Conservation (phyloP, 805 yeast species). For the Starmerella davenportii region DNA sequence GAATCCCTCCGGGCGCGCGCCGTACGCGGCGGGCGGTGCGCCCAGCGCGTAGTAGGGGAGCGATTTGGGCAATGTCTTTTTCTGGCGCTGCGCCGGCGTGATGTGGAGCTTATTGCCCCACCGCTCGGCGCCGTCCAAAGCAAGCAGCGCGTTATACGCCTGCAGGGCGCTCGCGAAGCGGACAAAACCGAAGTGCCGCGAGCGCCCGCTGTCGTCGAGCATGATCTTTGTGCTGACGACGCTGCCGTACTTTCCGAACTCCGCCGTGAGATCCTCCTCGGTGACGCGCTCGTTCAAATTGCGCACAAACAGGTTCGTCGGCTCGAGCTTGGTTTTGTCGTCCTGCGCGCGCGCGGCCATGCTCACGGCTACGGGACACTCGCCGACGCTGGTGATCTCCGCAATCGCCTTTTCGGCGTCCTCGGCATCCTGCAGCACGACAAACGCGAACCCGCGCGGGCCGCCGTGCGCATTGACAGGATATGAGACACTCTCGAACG, state of each 20-base stretch:
- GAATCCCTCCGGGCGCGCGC: background rate
- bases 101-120: conserved; percentile 39
- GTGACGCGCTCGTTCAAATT: conserved; percentile 38
- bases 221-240: conserved; percentile 39
- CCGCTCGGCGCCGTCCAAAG: conserved; percentile 38
- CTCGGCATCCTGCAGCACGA: conserved; percentile 29
- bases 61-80: conserved; percentile 1
- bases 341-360: conserved; percentile 25
- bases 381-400: conserved; percentile 29
- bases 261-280: conserved; percentile 33
- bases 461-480: conserved; percentile 28
- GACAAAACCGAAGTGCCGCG: conserved; percentile 70
- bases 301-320: conserved; percentile 49
- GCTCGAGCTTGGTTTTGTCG: background rate
- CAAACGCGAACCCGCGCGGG: conserved; percentile 40
- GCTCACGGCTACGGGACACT: conserved; percentile 25
- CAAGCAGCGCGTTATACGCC: conserved; percentile 52
- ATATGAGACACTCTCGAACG: conserved; percentile 34
- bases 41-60: background rate
- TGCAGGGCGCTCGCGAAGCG: conserved; percentile 48
- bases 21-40: background rate
- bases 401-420: conserved; percentile 32
- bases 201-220: conserved; percentile 32
- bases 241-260: conserved; percentile 33
- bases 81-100: conserved; percentile 58